Base-by-base conservation (phyloP, 345 rosid species). In the Draba incana region DNA sequence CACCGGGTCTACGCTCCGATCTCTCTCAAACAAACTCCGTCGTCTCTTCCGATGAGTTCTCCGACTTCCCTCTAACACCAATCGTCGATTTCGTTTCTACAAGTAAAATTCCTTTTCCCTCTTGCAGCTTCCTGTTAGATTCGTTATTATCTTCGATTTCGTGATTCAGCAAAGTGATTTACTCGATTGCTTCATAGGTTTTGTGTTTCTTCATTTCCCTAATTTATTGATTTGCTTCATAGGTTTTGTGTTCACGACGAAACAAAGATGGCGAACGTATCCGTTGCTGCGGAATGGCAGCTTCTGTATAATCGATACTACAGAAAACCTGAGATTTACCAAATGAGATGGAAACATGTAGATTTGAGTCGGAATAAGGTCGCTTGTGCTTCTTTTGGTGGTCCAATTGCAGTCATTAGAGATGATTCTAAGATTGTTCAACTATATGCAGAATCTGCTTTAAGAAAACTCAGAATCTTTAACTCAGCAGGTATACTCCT, bases 351-450 rank as follows among this genome's bases (percentile, higher is more conserved):
- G 99, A 94, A 81, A 37, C 83, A 89, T 82, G 82, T 94, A 7
- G 99, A 94, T 73, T 79, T 94, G 55, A 75, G 82, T 38, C 96
- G 96, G 28, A 87, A 94, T 84, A 94, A 86, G 76, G 92, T 91
- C 35, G 99, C 99, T 13, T 88, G 97, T 79, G 98, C 96, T 5
- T 86, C 97, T 0, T 94, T 80, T 69, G 97, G 99, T 10, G 97
- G 98, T 8, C 98, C 99, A 3, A 82, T 91, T 41, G 98, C 99
- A 37, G 83, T 91, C 16, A 94, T 94, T 81, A 88, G 98, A 15
- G 99, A 94, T 65, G 99, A 94, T 71, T 91, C 99, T 24, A 94
- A 94, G 89, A 94, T 94, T 70, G 99, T 94, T 33, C 99, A 94
- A 75, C 92, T 94, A 42, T 86, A 91, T 72, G 88, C 96, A 9